Percentiles rank a stretch among this genome's conserved stretches.
Conservation (phyloP, 768 basidiomycete genomes). For the Calocera cornea region DNA sequence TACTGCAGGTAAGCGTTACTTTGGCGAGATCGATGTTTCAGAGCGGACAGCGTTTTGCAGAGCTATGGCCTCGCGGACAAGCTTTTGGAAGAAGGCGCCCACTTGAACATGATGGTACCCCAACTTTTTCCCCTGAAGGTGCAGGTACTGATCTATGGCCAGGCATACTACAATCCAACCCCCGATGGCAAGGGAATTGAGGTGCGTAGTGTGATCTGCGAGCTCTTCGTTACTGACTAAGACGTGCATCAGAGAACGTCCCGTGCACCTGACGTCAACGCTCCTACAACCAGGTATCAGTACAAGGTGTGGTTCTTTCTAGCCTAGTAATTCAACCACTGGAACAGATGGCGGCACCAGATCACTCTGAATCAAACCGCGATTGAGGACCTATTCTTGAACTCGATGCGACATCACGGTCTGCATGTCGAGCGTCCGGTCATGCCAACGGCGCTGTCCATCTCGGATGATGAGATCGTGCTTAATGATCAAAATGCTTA, state of each 20-base stretch:
- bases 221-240: not conserved
- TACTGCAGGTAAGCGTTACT: slow-evolving; percentile 25
- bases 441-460: slow-evolving; percentile 35
- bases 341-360: slow-evolving; percentile 21
- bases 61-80: slow-evolving; percentile 65
- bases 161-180: slow-evolving; percentile 68
- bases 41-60: slow-evolving; percentile 16
- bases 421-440: slow-evolving; percentile 40
- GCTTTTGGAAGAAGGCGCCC: slow-evolving; percentile 47
- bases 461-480: slow-evolving; percentile 31
- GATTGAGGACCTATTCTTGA: slow-evolving; percentile 45
- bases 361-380: slow-evolving; percentile 49
- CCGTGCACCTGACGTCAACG: slow-evolving; percentile 47
- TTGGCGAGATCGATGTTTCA: not conserved
- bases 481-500: slow-evolving; percentile 31
- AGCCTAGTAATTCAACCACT: not conserved
- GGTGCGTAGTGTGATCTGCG: not conserved
- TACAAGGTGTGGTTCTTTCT: slow-evolving; percentile 38
- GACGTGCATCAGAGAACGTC: slow-evolving; percentile 39
- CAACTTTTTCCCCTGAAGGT: not conserved
- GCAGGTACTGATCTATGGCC: not conserved
- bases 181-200: not conserved
- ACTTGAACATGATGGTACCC: slow-evolving; percentile 55
- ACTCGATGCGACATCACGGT: slow-evolving; percentile 37
- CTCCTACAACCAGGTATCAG: slow-evolving; percentile 51